These are phyloP conservation scores for Lachnellula subtilissima DNA, from an alignment of 2,329 filamentous ascomycete genomes.

Conservation along the genomic window DNA sequence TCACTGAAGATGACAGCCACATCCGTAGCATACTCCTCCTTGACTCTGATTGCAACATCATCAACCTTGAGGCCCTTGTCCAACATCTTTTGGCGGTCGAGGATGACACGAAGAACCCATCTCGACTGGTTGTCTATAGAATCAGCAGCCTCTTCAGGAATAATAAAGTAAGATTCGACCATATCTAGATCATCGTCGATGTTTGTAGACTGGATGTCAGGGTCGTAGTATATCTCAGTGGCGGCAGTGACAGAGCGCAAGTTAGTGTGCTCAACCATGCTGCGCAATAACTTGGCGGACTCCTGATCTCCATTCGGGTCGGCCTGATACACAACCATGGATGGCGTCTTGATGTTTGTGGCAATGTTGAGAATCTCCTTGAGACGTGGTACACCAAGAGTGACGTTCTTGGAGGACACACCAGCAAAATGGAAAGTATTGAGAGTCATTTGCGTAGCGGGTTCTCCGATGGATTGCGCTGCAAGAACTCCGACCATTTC, in stretches of 20 bases:
- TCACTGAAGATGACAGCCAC: slow-evolving; percentile 94
- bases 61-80: slow-evolving; percentile 91
- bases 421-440: slow-evolving; percentile 99
- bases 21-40: slow-evolving; percentile 79
- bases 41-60: slow-evolving; percentile 85
- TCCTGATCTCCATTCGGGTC: slow-evolving; percentile 76
- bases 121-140: slow-evolving; percentile 73
- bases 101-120: slow-evolving; percentile 89
- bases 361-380: slow-evolving; percentile 99
- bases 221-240: slow-evolving; percentile 97
- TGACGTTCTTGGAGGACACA: slow-evolving; percentile 99
- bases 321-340: slow-evolving; percentile 86
- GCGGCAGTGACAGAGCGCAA: slow-evolving; percentile 84
- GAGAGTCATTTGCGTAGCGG: slow-evolving; percentile 97
- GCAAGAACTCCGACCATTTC: slow-evolving; percentile 95
- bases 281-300: slow-evolving; percentile 83
- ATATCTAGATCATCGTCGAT: slow-evolving; percentile 88
- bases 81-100: slow-evolving; percentile 89
- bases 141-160: slow-evolving; percentile 69
- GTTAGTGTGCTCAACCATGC: slow-evolving; percentile 89
- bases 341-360: slow-evolving; percentile 85
- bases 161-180: slow-evolving; percentile 94
- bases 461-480: slow-evolving; percentile 96
- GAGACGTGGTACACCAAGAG: slow-evolving; percentile 97
- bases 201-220: slow-evolving; percentile 77